Evolutionary conservation across 371 early-diverging fungal genomes (phyloP).

Genomic region (Apophysomyces ossiformis): DNA sequence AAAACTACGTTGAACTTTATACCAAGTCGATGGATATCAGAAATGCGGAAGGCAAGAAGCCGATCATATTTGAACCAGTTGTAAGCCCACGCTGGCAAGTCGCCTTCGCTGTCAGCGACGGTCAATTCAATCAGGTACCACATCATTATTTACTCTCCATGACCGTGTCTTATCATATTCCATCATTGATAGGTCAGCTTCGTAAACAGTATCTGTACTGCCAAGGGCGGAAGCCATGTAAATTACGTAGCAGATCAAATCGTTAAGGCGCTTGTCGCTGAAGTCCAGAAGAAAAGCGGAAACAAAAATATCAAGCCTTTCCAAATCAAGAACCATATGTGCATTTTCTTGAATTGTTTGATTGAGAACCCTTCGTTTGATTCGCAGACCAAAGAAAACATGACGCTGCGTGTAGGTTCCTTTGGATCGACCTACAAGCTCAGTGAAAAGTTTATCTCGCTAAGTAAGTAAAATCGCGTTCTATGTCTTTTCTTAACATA

Average conservation of each 20-base stretch:
- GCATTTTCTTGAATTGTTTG: constrained; percentile 96
- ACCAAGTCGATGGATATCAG: constrained; percentile 50
- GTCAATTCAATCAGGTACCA: constrained; percentile 93
- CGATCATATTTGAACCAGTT: constrained; percentile 34
- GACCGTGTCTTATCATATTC: neutral
- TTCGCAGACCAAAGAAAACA: constrained; percentile 99
- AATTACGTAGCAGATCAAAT: constrained; percentile 92
- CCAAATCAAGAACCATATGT: constrained; percentile 93
- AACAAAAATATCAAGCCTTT: constrained; percentile 79
- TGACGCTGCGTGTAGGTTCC: constrained; percentile 83
- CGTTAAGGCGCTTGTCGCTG: constrained; percentile 73
- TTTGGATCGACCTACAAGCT: constrained; percentile 94
- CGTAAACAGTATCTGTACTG: constrained; percentile 98
- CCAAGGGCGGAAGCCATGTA: constrained; percentile 98
- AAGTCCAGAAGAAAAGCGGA: constrained; percentile 86
- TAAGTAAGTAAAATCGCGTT: constrained; percentile 41
- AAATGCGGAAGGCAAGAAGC: constrained; percentile 42
- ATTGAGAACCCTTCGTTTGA: constrained; percentile 99
- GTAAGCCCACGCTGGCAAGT: constrained; percentile 96
- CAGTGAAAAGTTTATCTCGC: constrained; percentile 85
- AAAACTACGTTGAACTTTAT: constrained; percentile 93
- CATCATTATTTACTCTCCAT: neutral
- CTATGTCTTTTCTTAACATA: neutral
- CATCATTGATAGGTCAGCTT: constrained; percentile 76
- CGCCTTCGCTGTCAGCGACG: constrained; percentile 91